phyloP scores from a whole-genome alignment of 2,329 filamentous ascomycete genomes.

The Fusarium illudens region DNA sequence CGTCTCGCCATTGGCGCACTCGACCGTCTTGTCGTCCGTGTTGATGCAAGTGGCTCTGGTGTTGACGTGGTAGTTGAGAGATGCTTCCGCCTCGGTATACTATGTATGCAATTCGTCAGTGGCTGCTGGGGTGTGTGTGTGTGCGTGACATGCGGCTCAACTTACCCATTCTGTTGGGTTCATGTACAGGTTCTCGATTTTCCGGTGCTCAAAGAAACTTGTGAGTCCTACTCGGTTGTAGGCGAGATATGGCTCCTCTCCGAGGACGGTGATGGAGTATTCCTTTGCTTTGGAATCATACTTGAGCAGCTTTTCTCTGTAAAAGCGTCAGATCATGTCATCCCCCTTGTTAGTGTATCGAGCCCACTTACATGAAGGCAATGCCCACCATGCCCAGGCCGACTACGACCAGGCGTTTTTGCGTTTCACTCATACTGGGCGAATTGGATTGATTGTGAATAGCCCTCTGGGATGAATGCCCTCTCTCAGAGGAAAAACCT shows the following conservation, averaged over 20 bases:
- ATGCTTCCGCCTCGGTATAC: slow-evolving; percentile 74
- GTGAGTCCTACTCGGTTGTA: slow-evolving; percentile 93
- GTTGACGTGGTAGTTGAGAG: slow-evolving; percentile 78
- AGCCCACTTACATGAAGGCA: slow-evolving; percentile 78
- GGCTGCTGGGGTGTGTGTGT: background rate
- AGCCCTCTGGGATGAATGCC: background rate
- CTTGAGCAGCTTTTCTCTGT: slow-evolving; percentile 87
- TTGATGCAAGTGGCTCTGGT: slow-evolving; percentile 74
- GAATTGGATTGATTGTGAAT: background rate
- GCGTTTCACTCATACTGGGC: slow-evolving; percentile 34
- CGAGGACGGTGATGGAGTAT: slow-evolving; percentile 85
- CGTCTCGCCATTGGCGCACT: slow-evolving; percentile 72
- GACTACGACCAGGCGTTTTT: slow-evolving; percentile 79
- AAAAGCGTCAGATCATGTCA: slow-evolving; percentile 8
- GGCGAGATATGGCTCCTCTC: slow-evolving; percentile 86
- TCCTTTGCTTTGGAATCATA: slow-evolving; percentile 78
- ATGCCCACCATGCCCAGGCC: slow-evolving; percentile 93
- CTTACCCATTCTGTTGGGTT: slow-evolving; percentile 83
- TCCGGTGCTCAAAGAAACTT: slow-evolving; percentile 86
- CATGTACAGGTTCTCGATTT: slow-evolving; percentile 87
- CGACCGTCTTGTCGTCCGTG: slow-evolving; percentile 69
- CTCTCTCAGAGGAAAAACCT: background rate
- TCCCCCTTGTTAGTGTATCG: background rate
- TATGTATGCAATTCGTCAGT: slow-evolving; percentile 44
- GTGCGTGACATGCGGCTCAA: background rate